Conservation (phyloP, 139 green algal genomes). For the Chlamydomonas incerta region DNA sequence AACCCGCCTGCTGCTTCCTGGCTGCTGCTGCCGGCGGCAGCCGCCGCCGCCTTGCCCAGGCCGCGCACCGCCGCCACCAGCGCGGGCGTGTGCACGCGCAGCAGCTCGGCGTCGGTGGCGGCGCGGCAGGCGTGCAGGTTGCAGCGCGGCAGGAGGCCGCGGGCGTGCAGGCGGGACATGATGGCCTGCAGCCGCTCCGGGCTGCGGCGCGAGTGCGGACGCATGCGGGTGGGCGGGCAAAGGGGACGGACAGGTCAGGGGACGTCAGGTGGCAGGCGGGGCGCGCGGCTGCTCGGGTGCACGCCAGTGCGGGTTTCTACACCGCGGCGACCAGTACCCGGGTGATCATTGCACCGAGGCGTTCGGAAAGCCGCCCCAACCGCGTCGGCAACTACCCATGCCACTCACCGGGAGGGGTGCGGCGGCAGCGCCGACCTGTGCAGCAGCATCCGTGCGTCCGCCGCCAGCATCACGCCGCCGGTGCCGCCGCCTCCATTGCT, state of each 20-base stretch:
- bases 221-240: not conserved
- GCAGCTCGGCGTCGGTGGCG: constrained; percentile 67
- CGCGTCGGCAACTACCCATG: too few species aligned
- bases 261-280: too few species aligned
- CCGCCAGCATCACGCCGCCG: constrained; percentile 43
- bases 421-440: constrained; percentile 58
- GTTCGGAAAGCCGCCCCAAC: too few species aligned
- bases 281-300: too few species aligned
- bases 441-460: constrained; percentile 58
- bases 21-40: not conserved
- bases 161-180: constrained; percentile 65
- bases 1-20: not conserved
- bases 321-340: too few species aligned
- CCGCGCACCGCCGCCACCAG: constrained; percentile 54
- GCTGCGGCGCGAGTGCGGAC: constrained; percentile 40
- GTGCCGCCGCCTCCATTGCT: not conserved
- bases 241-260: too few species aligned
- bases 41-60: not conserved
- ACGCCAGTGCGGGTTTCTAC: too few species aligned
- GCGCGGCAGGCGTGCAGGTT: constrained; percentile 52
- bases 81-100: constrained; percentile 63
- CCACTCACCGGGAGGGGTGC: constrained; percentile 62
- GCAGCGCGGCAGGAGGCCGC: constrained; percentile 53
- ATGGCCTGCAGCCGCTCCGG: constrained; percentile 79
- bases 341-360: too few species aligned